Percentiles rank a stretch among this genome's conserved stretches.
phyloP scores from a whole-genome alignment of 108 stramenopile genomes.

The Poteriospumella lacustris region DNA sequence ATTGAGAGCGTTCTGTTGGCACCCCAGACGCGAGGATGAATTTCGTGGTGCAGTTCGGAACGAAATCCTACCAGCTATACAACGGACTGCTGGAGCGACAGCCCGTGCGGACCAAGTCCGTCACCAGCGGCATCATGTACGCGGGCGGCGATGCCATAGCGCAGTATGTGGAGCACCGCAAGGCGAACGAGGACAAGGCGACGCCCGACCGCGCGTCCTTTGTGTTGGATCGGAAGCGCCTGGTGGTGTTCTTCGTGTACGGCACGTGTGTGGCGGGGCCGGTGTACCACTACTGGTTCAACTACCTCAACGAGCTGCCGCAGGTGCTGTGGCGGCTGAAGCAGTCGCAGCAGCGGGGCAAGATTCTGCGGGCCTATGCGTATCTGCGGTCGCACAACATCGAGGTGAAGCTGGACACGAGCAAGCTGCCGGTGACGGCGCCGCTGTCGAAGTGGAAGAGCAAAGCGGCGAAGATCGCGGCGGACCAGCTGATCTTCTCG shows the following conservation, averaged over 20 bases:
- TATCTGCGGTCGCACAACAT: not conserved
- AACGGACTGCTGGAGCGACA: not conserved
- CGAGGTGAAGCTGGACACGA: not conserved
- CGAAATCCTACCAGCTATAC: not conserved
- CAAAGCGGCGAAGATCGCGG: conserved; percentile 12
- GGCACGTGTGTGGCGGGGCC: conserved; percentile 15
- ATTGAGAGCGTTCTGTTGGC: too few relatives aligned
- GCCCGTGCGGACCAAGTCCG: not conserved
- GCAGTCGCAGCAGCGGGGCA: not conserved
- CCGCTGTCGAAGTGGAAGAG: not conserved
- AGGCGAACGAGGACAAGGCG: not conserved
- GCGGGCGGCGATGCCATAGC: conserved; percentile 1
- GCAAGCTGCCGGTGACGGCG: not conserved
- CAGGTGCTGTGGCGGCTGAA: not conserved
- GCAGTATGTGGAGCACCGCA: not conserved
- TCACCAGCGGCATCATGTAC: conserved; percentile 13
- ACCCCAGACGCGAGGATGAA: too few relatives aligned
- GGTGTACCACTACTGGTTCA: conserved; percentile 25
- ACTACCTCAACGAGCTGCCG: conserved; percentile 13
- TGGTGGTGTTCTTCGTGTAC: not conserved
- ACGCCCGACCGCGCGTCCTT: not conserved
- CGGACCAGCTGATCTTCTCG: conserved; percentile 17
- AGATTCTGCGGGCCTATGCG: conserved; percentile 11
- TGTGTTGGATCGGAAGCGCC: not conserved
- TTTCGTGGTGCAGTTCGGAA: too few relatives aligned